These are phyloP conservation scores for Neonothopanus nambi DNA, from an alignment of 1,284 basidiomycete species.

Conservation along the genomic window DNA sequence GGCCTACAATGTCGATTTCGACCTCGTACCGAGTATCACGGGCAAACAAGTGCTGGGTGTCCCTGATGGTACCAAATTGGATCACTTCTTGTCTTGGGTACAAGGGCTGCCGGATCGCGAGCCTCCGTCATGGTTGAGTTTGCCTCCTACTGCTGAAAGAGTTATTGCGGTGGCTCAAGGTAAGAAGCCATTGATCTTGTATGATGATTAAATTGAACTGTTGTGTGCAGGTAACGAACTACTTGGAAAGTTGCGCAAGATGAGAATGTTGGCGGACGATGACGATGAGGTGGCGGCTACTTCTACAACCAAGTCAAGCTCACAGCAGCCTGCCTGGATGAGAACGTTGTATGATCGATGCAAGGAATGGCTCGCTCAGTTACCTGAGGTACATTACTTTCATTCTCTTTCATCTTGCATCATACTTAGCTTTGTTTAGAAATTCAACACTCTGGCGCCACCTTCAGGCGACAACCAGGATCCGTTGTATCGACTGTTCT, in stretches of 20 bases:
- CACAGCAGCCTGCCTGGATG: constrained; percentile 93
- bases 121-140: constrained; percentile 89
- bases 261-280: constrained; percentile 88
- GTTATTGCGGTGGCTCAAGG: constrained; percentile 92
- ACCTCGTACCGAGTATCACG: constrained; percentile 72
- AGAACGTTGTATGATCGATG: constrained; percentile 76
- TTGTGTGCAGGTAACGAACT: constrained; percentile 70
- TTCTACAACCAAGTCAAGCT: constrained; percentile 53
- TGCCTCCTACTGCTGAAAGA: constrained; percentile 88
- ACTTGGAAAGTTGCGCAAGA: constrained; percentile 85
- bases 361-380: constrained; percentile 75
- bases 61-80: constrained; percentile 89
- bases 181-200: constrained; percentile 32
- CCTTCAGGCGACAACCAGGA: constrained; percentile 73
- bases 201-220: constrained; percentile 17
- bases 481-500: constrained; percentile 86
- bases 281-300: constrained; percentile 66
- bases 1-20: constrained; percentile 92
- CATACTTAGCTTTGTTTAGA: constrained; percentile 37
- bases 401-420: not conserved
- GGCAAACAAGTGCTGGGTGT: constrained; percentile 63
- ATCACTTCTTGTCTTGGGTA: constrained; percentile 89
- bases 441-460: constrained; percentile 62
- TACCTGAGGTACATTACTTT: constrained; percentile 65
- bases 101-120: constrained; percentile 85